Conservation (phyloP, 306 rosid species). For the Mucuna pruriens region DNA sequence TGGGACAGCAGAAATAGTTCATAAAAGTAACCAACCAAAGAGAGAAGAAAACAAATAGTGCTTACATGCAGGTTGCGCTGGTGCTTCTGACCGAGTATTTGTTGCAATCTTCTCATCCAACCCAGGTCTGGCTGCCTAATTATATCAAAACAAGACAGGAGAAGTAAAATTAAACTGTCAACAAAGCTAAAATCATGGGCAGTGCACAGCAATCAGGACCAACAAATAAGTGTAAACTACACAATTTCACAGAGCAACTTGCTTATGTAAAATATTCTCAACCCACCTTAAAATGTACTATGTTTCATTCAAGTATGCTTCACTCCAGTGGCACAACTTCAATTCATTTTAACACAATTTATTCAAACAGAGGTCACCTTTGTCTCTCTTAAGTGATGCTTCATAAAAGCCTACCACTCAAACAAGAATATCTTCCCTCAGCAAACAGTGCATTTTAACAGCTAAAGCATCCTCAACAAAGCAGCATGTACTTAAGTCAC, state of each 20-base stretch:
- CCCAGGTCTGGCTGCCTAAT: slow-evolving; percentile 89
- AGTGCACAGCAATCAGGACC: neutral
- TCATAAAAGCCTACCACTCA: neutral
- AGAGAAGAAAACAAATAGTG: neutral
- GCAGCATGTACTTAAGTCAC: neutral
- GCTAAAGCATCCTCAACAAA: neutral
- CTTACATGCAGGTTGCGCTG: slow-evolving; percentile 80
- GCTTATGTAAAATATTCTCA: slow-evolving; percentile 2
- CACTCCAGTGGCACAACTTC: neutral
- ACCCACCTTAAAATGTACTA: neutral
- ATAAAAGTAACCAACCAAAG: slow-evolving; percentile 45
- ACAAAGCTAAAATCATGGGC: slow-evolving; percentile 4
- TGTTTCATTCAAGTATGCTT: slow-evolving; percentile 9
- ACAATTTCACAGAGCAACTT: slow-evolving; percentile 1
- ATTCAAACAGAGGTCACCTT: neutral
- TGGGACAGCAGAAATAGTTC: slow-evolving; percentile 12
- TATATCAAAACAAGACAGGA: slow-evolving; percentile 17
- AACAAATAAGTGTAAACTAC: neutral
- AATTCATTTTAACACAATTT: slow-evolving; percentile 6
- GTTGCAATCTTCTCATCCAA: slow-evolving; percentile 88
- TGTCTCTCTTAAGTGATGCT: neutral
- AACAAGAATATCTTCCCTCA: slow-evolving; percentile 1
- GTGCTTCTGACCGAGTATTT: slow-evolving; percentile 85
- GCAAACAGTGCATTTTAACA: neutral
- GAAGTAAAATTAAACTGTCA: neutral